Evolutionary conservation across 2,329 filamentous ascomycete species (phyloP).

Genomic region (Colletotrichum paranaense): DNA sequence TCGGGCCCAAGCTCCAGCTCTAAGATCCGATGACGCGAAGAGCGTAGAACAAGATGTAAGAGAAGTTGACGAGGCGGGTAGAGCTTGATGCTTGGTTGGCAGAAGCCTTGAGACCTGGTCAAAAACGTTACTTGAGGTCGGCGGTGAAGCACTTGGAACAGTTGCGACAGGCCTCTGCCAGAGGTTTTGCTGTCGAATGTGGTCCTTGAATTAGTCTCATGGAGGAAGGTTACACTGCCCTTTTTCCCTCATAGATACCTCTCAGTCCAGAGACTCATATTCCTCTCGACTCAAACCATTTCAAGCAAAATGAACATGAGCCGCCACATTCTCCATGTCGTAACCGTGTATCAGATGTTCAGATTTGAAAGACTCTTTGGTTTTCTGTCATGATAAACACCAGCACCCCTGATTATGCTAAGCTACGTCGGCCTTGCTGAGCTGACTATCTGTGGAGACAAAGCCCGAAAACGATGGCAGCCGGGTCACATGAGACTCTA

Average conservation of each 20-base stretch:
- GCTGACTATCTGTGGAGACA: neutral
- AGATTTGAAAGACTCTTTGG: no score
- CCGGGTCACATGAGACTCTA: neutral
- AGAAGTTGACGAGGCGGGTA: constrained; percentile 12
- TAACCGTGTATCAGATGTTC: no score
- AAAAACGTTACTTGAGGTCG: neutral
- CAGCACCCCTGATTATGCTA: neutral
- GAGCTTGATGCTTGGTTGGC: neutral
- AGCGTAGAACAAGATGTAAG: constrained; percentile 22
- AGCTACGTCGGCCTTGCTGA: neutral
- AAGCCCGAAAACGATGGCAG: neutral
- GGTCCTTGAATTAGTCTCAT: no score
- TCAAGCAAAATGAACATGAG: no score
- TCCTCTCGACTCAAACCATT: no score
- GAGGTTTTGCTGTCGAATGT: no score
- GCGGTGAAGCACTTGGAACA: neutral
- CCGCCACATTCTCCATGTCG: no score
- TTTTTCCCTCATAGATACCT: no score
- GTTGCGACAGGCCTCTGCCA: neutral
- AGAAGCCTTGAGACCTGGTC: neutral
- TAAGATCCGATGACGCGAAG: constrained; percentile 9
- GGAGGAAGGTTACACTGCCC: no score
- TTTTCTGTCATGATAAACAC: neutral
- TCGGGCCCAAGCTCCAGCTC: neutral
- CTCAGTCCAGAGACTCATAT: no score